A percentile compares a stretch with the other conserved stretches of the same genome.
These are phyloP conservation scores for Lepiota venenata DNA, from an alignment of 768 basidiomycete species.

Conservation along the genomic window DNA sequence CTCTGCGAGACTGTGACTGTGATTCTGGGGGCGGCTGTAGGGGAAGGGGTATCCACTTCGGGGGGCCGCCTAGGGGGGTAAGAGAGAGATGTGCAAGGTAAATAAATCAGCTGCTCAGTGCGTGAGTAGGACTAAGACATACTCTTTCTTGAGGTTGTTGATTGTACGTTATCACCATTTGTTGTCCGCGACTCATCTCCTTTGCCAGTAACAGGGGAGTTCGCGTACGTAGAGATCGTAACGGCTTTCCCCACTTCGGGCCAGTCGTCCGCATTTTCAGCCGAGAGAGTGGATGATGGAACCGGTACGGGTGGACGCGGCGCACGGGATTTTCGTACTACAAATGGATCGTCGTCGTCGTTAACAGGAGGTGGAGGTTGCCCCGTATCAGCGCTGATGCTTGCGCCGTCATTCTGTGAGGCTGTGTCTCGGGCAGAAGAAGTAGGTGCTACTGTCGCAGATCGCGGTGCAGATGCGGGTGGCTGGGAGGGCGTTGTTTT, in stretches of 20 bases:
- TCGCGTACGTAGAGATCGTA: conserved; percentile 3
- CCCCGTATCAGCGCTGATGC: conserved; percentile 15
- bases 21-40: conserved; percentile 1
- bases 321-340: conserved; percentile 2
- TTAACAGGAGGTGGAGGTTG: conserved; percentile 17
- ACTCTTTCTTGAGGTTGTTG: conserved; percentile 3
- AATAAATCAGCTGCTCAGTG: background rate
- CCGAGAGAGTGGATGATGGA: conserved; percentile 1
- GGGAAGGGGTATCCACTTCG: conserved; percentile 7
- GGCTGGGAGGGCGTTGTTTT: conserved; percentile 6
- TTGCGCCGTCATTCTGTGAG: background rate
- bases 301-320: conserved; percentile 4
- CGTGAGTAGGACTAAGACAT: background rate
- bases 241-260: conserved; percentile 19
- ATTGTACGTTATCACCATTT: background rate
- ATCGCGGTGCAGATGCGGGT: conserved; percentile 1
- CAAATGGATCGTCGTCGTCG: conserved; percentile 8
- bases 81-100: background rate
- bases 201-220: background rate
- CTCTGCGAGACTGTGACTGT: background rate
- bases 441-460: background rate
- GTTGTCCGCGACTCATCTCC: background rate
- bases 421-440: background rate
- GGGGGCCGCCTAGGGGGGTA: conserved; percentile 6
- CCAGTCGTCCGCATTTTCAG: conserved; percentile 12